A percentile compares a stretch with the other conserved stretches of the same genome.
phyloP scores from a whole-genome alignment of 257 asterid species.

The Cinchona pubescens region DNA sequence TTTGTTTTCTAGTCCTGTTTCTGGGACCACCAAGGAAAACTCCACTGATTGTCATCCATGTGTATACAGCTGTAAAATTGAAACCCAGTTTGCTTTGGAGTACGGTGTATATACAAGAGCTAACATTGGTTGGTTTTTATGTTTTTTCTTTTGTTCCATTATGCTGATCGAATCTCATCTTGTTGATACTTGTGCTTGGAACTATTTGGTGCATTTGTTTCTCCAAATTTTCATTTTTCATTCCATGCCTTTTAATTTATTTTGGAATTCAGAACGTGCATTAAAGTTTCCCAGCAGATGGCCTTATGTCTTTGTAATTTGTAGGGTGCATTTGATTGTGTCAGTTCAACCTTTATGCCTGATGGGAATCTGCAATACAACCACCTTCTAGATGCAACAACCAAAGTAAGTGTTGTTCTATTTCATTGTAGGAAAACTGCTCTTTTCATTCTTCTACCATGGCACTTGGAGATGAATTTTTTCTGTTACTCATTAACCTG shows the following conservation, averaged over 20 bases:
- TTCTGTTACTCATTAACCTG: constrained; percentile 6
- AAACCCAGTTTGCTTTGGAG: constrained; percentile 84
- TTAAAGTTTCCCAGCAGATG: not conserved
- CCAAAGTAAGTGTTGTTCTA: constrained; percentile 40
- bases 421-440: not conserved
- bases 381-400: constrained; percentile 52
- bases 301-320: constrained; percentile 22
- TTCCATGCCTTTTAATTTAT: too few relatives aligned
- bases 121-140: constrained; percentile 44
- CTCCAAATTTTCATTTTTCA: too few relatives aligned
- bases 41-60: constrained; percentile 27
- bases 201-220: not conserved
- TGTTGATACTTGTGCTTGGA: not conserved
- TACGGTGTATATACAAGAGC: constrained; percentile 62
- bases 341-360: constrained; percentile 53
- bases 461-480: not conserved
- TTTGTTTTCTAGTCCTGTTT: constrained; percentile 45
- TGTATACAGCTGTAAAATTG: constrained; percentile 29
- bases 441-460: not conserved
- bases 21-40: constrained; percentile 32
- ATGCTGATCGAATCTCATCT: not conserved
- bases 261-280: too few relatives aligned
- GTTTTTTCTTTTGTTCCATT: constrained; percentile 1
- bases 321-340: constrained; percentile 42
- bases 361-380: constrained; percentile 66